phyloP scores from a whole-genome alignment of 148 eudicot genomes.

The Selenicereus undatus region DNA sequence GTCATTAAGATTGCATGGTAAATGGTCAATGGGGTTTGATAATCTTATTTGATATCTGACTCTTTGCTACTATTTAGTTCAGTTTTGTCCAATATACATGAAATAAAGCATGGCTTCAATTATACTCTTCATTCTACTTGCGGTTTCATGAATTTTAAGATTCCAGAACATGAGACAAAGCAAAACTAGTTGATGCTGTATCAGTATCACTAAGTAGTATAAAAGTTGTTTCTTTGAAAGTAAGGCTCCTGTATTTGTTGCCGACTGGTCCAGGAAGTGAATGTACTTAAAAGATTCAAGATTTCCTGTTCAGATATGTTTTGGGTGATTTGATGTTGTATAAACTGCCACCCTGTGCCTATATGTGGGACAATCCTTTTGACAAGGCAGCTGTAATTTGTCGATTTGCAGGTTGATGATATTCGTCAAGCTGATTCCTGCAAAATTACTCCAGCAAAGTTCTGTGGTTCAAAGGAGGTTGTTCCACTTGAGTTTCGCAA shows the following conservation, averaged over 20 bases:
- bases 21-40: not conserved
- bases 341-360: not conserved
- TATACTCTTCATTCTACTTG: no score
- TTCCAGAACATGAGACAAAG: not conserved
- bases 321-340: slow-evolving; percentile 3
- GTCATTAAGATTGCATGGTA: not conserved
- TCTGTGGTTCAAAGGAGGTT: slow-evolving; percentile 86
- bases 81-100: not conserved
- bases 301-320: not conserved
- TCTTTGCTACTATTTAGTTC: not conserved
- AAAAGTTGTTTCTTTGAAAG: not conserved
- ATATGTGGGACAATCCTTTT: not conserved
- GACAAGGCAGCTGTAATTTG: not conserved
- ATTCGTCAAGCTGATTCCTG: slow-evolving; percentile 76
- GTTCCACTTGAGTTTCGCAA: slow-evolving; percentile 69
- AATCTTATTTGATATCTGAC: not conserved
- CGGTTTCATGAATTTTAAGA: no score
- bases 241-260: not conserved
- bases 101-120: no score
- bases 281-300: not conserved
- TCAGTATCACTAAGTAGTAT: not conserved
- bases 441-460: slow-evolving; percentile 85
- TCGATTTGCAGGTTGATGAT: slow-evolving; percentile 59
- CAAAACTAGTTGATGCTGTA: not conserved
- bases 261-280: not conserved